These are phyloP conservation scores for Pyrenochaeta sp. DNA, from an alignment of 2,329 filamentous ascomycete genomes.

Conservation along the genomic window DNA sequence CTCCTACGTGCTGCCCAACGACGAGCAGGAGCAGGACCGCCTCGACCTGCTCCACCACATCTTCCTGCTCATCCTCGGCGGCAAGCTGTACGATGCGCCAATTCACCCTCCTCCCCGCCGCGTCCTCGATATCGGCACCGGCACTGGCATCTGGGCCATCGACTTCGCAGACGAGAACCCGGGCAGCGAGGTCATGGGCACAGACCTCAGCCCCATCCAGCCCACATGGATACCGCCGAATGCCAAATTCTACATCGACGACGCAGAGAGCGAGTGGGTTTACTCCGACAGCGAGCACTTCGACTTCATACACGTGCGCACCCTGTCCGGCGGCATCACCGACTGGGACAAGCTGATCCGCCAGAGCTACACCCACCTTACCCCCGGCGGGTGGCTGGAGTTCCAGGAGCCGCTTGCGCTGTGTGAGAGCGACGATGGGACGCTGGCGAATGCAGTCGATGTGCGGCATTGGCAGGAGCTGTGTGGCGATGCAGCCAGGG, in stretches of 20 bases:
- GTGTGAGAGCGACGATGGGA: constrained; percentile 42
- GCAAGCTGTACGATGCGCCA: constrained; percentile 47
- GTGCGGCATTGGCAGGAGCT: constrained; percentile 37
- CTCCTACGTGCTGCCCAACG: constrained; percentile 47
- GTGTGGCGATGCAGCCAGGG: constrained; percentile 35
- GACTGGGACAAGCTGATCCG: constrained; percentile 43
- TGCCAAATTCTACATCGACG: constrained; percentile 52
- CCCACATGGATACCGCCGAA: constrained; percentile 51
- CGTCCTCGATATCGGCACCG: constrained; percentile 50
- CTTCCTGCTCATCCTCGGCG: constrained; percentile 44
- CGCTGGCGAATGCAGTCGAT: constrained; percentile 31
- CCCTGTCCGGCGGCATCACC: constrained; percentile 36
- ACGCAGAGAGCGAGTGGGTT: constrained; percentile 50
- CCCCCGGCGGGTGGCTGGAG: constrained; percentile 46
- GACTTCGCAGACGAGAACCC: constrained; percentile 49
- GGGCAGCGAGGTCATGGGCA: constrained; percentile 44
- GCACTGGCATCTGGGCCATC: constrained; percentile 51
- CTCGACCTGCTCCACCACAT: constrained; percentile 50
- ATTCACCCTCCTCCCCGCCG: constrained; percentile 25
- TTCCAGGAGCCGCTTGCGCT: constrained; percentile 46
- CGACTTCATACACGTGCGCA: constrained; percentile 45
- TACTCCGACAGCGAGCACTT: constrained; percentile 42
- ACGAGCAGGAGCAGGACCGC: constrained; percentile 49
- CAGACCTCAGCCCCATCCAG: constrained; percentile 48
- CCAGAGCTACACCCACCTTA: constrained; percentile 35